phyloP scores from a whole-genome alignment of 768 basidiomycete genomes.

The Baorangia bicolor region DNA sequence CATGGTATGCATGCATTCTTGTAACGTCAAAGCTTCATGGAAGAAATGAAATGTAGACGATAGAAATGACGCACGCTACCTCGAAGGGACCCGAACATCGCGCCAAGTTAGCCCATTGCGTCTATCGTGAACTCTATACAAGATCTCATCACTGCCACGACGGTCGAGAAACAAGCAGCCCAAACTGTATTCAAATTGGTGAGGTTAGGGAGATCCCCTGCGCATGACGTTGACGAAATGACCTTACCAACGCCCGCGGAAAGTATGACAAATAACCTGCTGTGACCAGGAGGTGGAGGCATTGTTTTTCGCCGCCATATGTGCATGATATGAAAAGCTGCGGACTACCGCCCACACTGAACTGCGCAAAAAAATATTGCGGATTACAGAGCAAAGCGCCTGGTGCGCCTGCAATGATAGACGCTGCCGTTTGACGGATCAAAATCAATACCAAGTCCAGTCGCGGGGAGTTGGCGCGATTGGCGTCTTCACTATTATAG shows the following conservation, averaged over 20 bases:
- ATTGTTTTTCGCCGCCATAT: not conserved
- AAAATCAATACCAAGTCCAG: not conserved
- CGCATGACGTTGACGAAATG: not conserved
- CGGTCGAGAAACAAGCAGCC: not conserved
- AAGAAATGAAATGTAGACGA: not conserved
- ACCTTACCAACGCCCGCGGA: not conserved
- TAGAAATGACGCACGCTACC: not conserved
- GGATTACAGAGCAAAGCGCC: not conserved
- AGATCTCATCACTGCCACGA: not conserved
- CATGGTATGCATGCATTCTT: not conserved
- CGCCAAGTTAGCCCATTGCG: not conserved
- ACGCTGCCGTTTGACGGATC: not conserved
- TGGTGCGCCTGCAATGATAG: not conserved
- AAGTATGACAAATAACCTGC: not conserved
- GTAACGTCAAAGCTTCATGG: not conserved
- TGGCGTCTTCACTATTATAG: not conserved
- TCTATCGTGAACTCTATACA: not conserved
- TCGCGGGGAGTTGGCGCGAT: too few species aligned
- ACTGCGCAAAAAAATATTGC: not conserved
- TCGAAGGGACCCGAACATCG: not conserved
- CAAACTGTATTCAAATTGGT: not conserved
- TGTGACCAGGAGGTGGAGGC: not conserved
- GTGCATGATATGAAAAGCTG: not conserved
- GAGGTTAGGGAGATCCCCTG: not conserved
- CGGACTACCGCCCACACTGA: not conserved